These are phyloP conservation scores for Yarrowia sp. DNA, from an alignment of 805 yeast genomes.

Conservation along the genomic window DNA sequence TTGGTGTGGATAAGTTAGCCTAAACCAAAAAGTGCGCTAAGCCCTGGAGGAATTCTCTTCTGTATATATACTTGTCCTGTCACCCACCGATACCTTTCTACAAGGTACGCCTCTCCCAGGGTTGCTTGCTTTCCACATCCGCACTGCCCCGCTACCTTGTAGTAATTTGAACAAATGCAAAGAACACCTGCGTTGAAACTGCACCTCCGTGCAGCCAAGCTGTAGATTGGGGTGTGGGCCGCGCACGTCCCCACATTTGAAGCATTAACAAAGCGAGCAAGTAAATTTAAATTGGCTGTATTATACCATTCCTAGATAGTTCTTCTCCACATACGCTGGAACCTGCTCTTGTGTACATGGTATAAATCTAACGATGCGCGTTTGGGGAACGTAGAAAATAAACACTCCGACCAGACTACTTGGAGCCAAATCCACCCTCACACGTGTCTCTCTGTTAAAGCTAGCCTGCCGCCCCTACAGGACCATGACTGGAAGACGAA, in stretches of 20 bases:
- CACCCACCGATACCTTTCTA: not conserved
- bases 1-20: not conserved
- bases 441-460: not conserved
- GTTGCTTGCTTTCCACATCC: not conserved
- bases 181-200: slow-evolving; percentile 3
- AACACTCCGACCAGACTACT: not conserved
- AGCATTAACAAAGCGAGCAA: slow-evolving; percentile 2
- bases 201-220: slow-evolving; percentile 11
- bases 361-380: not conserved
- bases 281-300: slow-evolving; percentile 2
- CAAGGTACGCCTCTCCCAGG: not conserved
- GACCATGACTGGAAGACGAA: not conserved
- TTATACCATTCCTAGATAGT: not conserved
- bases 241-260: slow-evolving; percentile 16
- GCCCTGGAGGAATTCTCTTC: not conserved
- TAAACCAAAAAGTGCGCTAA: not conserved
- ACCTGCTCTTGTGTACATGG: not conserved
- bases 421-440: not conserved
- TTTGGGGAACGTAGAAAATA: not conserved
- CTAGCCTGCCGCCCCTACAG: no score
- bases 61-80: not conserved
- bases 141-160: slow-evolving; percentile 16
- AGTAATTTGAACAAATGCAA: not conserved
- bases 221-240: slow-evolving; percentile 3
- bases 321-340: not conserved